phyloP scores from a whole-genome alignment of 225 moss, liverwort and hornwort species.

The Sphagnum tenellum region DNA sequence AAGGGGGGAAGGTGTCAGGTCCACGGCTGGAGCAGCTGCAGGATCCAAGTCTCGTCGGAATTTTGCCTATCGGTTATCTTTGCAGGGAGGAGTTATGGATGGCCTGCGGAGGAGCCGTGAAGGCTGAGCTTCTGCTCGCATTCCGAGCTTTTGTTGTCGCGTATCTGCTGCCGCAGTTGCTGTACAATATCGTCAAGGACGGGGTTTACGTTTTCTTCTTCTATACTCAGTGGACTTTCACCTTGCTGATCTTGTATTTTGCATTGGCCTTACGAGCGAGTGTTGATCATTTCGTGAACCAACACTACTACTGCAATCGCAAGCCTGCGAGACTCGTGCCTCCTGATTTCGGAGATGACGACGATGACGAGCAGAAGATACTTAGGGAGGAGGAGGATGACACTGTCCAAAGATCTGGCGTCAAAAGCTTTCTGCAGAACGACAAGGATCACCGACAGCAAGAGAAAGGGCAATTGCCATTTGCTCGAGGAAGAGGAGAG shows the following conservation, averaged over 20 bases:
- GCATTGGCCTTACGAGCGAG: constrained; percentile 38
- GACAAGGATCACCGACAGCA: no score
- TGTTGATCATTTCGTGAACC: constrained; percentile 23
- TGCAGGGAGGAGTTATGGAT: constrained; percentile 42
- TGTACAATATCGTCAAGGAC: constrained; percentile 20
- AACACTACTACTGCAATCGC: constrained; percentile 1
- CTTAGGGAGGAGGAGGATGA: no score
- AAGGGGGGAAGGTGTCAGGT: constrained; percentile 21
- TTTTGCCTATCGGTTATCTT: constrained; percentile 30
- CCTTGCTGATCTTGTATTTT: constrained; percentile 44
- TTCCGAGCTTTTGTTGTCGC: constrained; percentile 37
- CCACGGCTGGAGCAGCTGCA: constrained; percentile 16
- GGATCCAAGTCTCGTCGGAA: constrained; percentile 27
- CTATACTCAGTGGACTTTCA: constrained; percentile 52
- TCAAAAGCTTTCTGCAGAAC: no score
- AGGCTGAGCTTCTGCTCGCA: constrained; percentile 34
- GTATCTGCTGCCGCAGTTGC: constrained; percentile 35
- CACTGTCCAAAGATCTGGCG: no score
- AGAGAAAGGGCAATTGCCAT: no score
- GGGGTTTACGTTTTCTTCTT: constrained; percentile 25
- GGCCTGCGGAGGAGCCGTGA: constrained; percentile 32
- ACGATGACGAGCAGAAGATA: no score
- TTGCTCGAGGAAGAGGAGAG: no score
- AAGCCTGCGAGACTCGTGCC: no score
- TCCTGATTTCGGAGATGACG: no score